A percentile compares a stretch with the other conserved stretches of the same genome.
Evolutionary conservation across 345 rosid species (phyloP).

Genomic region (Pseudoturritis turrita): DNA sequence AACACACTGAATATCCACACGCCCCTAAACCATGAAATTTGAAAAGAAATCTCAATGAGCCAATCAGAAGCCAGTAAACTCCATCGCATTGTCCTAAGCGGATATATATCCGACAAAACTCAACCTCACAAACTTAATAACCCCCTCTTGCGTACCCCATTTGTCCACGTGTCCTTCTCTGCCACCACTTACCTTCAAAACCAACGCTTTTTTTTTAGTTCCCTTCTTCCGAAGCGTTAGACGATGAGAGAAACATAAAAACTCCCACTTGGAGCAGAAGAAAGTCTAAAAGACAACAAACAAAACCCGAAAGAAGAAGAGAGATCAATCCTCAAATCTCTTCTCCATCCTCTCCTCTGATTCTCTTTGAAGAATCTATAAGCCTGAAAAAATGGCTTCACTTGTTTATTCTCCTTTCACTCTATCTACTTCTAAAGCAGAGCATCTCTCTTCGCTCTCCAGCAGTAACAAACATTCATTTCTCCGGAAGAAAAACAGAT

Average conservation of each 20-base stretch:
- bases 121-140: conserved; percentile 43
- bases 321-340: not conserved
- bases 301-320: not conserved
- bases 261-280: not conserved
- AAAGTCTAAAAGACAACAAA: not conserved
- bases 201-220: conserved; percentile 27
- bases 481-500: conserved; percentile 46
- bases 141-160: conserved; percentile 28
- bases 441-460: conserved; percentile 72
- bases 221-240: not conserved
- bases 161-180: conserved; percentile 68
- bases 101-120: conserved; percentile 36
- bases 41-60: conserved; percentile 30
- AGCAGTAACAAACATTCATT: conserved; percentile 65
- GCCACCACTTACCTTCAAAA: conserved; percentile 56
- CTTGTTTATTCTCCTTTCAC: conserved; percentile 68
- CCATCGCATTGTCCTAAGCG: conserved; percentile 25
- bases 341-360: conserved; percentile 3
- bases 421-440: conserved; percentile 53
- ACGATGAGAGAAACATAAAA: conserved; percentile 20
- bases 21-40: conserved; percentile 9
- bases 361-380: conserved; percentile 19
- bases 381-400: conserved; percentile 53
- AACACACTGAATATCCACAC: conserved; percentile 1
- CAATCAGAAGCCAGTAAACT: conserved; percentile 27